Evolutionary conservation across 345 rosid species (phyloP), one percentile per base, ranked within the genome.

Genomic region (Abelmoschus esculentus): DNA sequence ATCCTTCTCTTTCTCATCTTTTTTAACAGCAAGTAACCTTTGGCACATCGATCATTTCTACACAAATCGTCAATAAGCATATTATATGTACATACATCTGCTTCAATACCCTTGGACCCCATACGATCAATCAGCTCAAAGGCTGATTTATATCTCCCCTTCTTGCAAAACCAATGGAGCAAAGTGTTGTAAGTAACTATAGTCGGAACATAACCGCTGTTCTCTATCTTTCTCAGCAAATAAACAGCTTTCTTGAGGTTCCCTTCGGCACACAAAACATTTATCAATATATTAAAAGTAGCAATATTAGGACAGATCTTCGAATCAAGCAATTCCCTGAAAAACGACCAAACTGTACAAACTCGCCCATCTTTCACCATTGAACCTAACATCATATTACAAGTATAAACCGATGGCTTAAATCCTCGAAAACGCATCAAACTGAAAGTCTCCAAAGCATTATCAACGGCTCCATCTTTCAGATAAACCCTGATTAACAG

Each of bases 171-270:
- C 97, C 98, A 86, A 68, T 87, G 82, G 17, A 90, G 90, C 66
- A 93, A 72, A 52, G 92, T 87, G 72, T 90, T 90, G 73, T 90
- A 89, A 15, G 96, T 89, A 74, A 90, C 86, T 73, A 82, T 50
- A 70, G 83, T 86, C 32, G 97, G 97, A 67, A 62, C 40, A 79
- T 83, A 89, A 78, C 97, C 97, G 77, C 77, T 76, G 67, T 80
- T 84, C 78, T 90, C 93, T 96, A 93, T 90, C 88, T 84, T 93
- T 72, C 78, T 75, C 81, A 93, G 76, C 53, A 90, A 85, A 77
- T 84, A 82, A 71, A 72, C 71, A 26, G 93, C 95, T 79, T 89
- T 82, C 75, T 79, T 79, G 56, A 90, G 80, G 75, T 76, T 85
- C 67, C 96, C 97, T 73, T 93, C 87, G 13, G 73, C 83, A 70